Conservation (phyloP, 345 rosid species). For the Euphorbia lathyris region DNA sequence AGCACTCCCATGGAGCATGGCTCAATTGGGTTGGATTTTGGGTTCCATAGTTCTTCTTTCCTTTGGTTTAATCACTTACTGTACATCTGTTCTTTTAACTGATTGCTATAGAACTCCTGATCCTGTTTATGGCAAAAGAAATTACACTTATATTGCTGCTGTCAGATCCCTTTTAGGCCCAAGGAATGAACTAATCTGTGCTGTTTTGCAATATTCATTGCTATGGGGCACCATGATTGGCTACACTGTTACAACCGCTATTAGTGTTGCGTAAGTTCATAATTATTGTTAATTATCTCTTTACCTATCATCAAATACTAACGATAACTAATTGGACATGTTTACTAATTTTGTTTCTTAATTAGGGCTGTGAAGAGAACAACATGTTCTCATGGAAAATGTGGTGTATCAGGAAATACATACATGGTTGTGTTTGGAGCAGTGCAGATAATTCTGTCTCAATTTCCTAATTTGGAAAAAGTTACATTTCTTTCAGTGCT, state of each 20-base stretch:
- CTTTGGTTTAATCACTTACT: conserved; percentile 13
- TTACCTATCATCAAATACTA: no score
- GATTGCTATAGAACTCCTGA: conserved; percentile 23
- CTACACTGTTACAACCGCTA: conserved; percentile 51
- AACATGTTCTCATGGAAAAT: conserved; percentile 30
- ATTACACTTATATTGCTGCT: conserved; percentile 15
- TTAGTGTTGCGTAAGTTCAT: conserved; percentile 46
- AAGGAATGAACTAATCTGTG: conserved; percentile 29
- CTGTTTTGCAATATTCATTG: conserved; percentile 33
- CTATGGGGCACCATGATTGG: conserved; percentile 46
- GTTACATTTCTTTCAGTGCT: conserved; percentile 19
- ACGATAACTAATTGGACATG: no score
- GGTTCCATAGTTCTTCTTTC: conserved; percentile 9
- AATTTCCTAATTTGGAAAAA: conserved; percentile 44
- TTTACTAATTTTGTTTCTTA: background rate
- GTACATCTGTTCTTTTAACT: conserved; percentile 6
- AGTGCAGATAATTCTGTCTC: conserved; percentile 39
- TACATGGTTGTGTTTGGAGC: conserved; percentile 29
- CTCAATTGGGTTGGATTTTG: conserved; percentile 25
- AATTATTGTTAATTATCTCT: no score
- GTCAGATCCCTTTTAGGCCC: conserved; percentile 18
- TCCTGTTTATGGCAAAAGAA: conserved; percentile 14
- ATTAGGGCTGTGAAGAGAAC: conserved; percentile 29
- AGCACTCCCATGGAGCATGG: conserved; percentile 28
- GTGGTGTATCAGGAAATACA: conserved; percentile 23